Conservation (phyloP, 805 yeast species). For the Sungouiozyma intestinalis region DNA sequence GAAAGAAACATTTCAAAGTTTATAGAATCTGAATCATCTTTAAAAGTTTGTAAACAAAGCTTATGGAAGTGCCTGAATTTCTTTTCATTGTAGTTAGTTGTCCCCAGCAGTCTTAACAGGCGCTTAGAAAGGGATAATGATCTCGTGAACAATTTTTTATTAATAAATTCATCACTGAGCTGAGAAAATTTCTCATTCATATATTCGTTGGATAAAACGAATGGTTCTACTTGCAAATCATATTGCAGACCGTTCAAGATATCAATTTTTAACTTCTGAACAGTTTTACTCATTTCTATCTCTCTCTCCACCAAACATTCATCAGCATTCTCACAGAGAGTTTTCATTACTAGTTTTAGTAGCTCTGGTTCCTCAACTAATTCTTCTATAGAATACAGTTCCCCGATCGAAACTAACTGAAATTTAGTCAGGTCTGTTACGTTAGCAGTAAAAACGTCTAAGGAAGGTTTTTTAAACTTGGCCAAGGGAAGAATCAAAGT, state of each 20-base stretch:
- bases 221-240: not conserved
- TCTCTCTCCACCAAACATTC: not conserved
- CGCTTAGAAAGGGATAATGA: conserved; percentile 6
- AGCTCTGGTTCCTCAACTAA: conserved; percentile 5
- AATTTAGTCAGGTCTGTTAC: conserved; percentile 10
- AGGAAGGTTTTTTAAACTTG: conserved; percentile 4
- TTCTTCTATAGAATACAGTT: conserved; percentile 6
- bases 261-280: not conserved
- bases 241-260: not conserved
- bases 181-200: not conserved
- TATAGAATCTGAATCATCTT: conserved; percentile 34
- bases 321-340: conserved; percentile 9
- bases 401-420: conserved; percentile 11
- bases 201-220: not conserved
- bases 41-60: conserved; percentile 31
- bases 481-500: conserved; percentile 8
- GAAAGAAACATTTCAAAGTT: conserved; percentile 33
- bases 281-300: not conserved
- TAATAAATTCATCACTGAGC: not conserved
- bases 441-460: conserved; percentile 7
- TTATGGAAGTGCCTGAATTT: conserved; percentile 32
- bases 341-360: conserved; percentile 8
- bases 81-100: conserved; percentile 13
- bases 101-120: conserved; percentile 15
- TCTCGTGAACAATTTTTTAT: conserved; percentile 21